phyloP scores from a whole-genome alignment of 1,284 basidiomycete species.

The Cyathus olla region DNA sequence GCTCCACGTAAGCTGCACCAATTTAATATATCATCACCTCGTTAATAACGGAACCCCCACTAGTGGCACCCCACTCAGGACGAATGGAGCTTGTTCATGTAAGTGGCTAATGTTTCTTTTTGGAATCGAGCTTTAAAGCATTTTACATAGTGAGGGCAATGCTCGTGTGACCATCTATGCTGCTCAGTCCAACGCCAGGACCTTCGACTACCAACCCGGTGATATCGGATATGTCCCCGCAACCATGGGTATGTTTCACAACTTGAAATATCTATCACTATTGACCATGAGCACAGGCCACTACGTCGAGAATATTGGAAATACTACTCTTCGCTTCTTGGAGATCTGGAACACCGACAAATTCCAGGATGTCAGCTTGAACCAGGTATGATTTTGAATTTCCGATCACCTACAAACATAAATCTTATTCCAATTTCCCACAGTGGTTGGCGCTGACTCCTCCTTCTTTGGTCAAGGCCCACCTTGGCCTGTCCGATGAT shows the following conservation, averaged over 20 bases:
- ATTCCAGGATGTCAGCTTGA: slow-evolving; percentile 8
- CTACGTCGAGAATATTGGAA: slow-evolving; percentile 79
- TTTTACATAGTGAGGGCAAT: slow-evolving; percentile 50
- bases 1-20: slow-evolving; percentile 57
- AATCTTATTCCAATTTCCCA: slow-evolving; percentile 13
- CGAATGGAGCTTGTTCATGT: slow-evolving; percentile 70
- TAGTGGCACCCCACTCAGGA: slow-evolving; percentile 80
- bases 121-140: neutral
- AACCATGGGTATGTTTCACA: slow-evolving; percentile 50
- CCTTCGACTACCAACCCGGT: slow-evolving; percentile 72
- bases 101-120: slow-evolving; percentile 9
- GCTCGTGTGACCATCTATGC: slow-evolving; percentile 73
- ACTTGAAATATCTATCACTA: slow-evolving; percentile 4
- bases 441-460: slow-evolving; percentile 70
- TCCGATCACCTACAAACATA: neutral
- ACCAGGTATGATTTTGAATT: slow-evolving; percentile 3
- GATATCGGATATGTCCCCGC: slow-evolving; percentile 68
- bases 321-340: slow-evolving; percentile 65
- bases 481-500: slow-evolving; percentile 58
- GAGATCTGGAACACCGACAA: slow-evolving; percentile 67
- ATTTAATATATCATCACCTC: no score
- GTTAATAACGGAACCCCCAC: no score
- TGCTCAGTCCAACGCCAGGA: slow-evolving; percentile 64
- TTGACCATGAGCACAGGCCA: slow-evolving; percentile 52
- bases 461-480: slow-evolving; percentile 63